Evolutionary conservation across 345 rosid genomes (phyloP), one percentile per base, ranked within the genome.

Genomic region (Excoecaria cochinchinensis): DNA sequence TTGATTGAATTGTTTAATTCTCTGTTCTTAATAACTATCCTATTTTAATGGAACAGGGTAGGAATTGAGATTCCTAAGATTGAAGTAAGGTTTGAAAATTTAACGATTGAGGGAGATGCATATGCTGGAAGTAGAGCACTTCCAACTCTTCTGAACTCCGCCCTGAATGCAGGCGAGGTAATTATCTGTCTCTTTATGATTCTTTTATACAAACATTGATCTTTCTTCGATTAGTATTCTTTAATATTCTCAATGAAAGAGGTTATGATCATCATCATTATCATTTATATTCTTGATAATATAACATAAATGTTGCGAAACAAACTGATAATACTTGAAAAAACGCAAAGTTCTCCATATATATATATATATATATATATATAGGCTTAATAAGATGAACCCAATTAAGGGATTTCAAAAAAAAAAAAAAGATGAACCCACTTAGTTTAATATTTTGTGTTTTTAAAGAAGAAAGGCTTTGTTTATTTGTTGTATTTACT

Each of bases 111-210:
- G 69, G 97, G 98, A 80, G 89, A 94, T 51, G 91, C 87, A 10
- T 84, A 88, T 79, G 81, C 88, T 61, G 98, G 97, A 55, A 89
- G 92, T 80, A 91, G 98, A 89, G 97, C 98, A 0, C 89, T 91
- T 80, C 97, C 98, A 12, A 90, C 97, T 72, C 82, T 92, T 79
- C 74, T 83, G 51, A 94, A 92, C 70, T 84, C 77, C 51, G 74
- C 89, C 73, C 71, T 92, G 70, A 94, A 91, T 65, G 66, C 87
- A 2, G 25, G 86, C 4, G 97, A 94, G 97, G 97, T 92, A 65
- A 1, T 19, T 4, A 31, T 13, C 10, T 48, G 6, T 39, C 19
- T 62, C 46, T 36, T 36, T 36, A 11, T 61, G 66, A 61, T 40
- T 63, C 15, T 8, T 25, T 10, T 12, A 13, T 60, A 1, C 0